A percentile compares a stretch with the other conserved stretches of the same genome.
Evolutionary conservation across 805 yeast genomes (phyloP).

Genomic region (Pichia californica): DNA sequence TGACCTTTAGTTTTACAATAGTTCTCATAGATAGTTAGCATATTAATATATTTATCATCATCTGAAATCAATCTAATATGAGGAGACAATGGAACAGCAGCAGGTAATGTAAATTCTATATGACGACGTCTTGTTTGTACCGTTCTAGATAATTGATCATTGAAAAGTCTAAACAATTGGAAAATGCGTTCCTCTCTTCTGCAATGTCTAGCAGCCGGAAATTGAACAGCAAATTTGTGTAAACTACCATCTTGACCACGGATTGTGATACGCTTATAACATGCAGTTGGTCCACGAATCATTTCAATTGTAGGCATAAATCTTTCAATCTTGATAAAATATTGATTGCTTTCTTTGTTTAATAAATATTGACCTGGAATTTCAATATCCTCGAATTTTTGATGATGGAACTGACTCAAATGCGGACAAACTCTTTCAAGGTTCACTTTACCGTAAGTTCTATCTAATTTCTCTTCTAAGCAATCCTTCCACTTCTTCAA

Average conservation of each 20-base stretch:
- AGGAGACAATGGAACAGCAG: slow-evolving; percentile 90
- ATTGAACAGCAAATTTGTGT: slow-evolving; percentile 93
- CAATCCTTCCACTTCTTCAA: slow-evolving; percentile 90
- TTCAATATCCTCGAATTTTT: slow-evolving; percentile 95
- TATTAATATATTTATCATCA: slow-evolving; percentile 65
- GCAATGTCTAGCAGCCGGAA: slow-evolving; percentile 96
- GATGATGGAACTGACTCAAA: slow-evolving; percentile 94
- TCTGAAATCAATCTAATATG: slow-evolving; percentile 87
- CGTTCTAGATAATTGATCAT: slow-evolving; percentile 68
- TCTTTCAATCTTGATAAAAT: slow-evolving; percentile 88
- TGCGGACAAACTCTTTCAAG: slow-evolving; percentile 92
- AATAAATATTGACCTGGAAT: slow-evolving; percentile 93
- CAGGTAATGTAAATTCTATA: slow-evolving; percentile 78
- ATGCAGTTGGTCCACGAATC: slow-evolving; percentile 83
- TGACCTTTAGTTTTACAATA: slow-evolving; percentile 68
- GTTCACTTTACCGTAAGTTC: slow-evolving; percentile 72
- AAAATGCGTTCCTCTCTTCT: slow-evolving; percentile 93
- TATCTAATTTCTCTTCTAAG: slow-evolving; percentile 83
- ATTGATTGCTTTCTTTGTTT: slow-evolving; percentile 83
- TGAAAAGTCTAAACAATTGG: slow-evolving; percentile 85
- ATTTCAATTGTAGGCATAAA: slow-evolving; percentile 85
- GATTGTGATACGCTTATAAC: slow-evolving; percentile 81
- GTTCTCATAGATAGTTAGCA: slow-evolving; percentile 82
- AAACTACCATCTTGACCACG: slow-evolving; percentile 91
- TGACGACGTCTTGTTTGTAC: slow-evolving; percentile 86